Base-by-base conservation (phyloP, 148 eudicot species). In the Rhododendron griersonianum region DNA sequence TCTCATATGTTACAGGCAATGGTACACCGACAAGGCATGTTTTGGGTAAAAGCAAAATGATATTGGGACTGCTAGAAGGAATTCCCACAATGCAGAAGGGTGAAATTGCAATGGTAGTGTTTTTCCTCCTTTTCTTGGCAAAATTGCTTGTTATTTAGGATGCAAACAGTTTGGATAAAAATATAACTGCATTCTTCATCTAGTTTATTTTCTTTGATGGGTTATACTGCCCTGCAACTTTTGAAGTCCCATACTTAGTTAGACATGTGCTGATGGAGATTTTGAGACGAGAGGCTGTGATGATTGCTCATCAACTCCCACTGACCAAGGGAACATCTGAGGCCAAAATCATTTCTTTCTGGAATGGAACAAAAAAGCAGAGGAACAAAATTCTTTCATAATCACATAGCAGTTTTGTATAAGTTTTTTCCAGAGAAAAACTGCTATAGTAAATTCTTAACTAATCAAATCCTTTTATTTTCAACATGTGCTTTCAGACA, bases 1-100 rank as follows among this genome's bases (percentile, higher is more conserved):
- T 25, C 39, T 71, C 76, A 4, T 71, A 4, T 71, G 19, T 28
- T 13, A 71, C 92, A 97, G 99, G 99, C 73, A 95, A 89, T 84
- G 99, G 98, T 81, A 90, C 82, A 48, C 99, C 98, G 55, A 83
- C 77, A 88, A 93, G 99, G 91, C 93, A 90, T 85, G 91, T 97
- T 87, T 88, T 95, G 90, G 98, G 99, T 74, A 97, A 94, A 92
- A 97, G 99, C 96, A 95, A 94, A 91, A 81, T 97, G 89, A 89
- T 97, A 87, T 83, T 97, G 90, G 99, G 99, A 75, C 87, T 97
- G 92, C 89, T 95, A n/a, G 99, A 97, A 91, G 99, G 99, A 83
- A 90, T 95, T 85, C 96, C 99, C 45, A 92, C 98, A 75, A 97
- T 97, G 99, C 92, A 89, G 88, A 91, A 89, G 93, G 98, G 98